Conservation (phyloP, 129 eudicot genomes). For the Tagetes patula region DNA sequence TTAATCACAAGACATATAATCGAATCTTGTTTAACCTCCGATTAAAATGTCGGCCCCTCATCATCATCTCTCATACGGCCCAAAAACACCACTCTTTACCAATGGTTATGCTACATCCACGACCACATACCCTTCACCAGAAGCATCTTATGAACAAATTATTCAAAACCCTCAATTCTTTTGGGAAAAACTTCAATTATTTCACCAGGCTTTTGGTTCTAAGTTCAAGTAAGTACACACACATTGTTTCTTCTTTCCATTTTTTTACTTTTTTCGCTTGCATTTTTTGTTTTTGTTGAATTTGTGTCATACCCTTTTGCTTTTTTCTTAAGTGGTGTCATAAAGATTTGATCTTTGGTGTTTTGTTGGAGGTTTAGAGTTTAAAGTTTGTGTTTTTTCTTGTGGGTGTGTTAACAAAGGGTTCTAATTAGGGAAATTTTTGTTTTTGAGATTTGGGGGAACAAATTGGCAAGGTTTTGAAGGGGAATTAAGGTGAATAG, state of each 20-base stretch:
- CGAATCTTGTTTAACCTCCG: constrained; percentile 44
- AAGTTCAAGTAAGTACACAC: constrained; percentile 51
- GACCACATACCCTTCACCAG: constrained; percentile 58
- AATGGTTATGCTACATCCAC: constrained; percentile 31
- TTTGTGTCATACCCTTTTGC: neutral
- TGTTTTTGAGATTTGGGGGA: neutral
- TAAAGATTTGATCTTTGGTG: constrained; percentile 7
- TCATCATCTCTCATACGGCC: constrained; percentile 44
- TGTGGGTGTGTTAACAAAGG: constrained; percentile 3
- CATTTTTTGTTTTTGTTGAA: constrained; percentile 6
- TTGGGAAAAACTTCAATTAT: constrained; percentile 62
- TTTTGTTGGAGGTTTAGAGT: constrained; percentile 11
- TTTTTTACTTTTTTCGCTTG: neutral
- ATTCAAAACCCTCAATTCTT: constrained; percentile 53
- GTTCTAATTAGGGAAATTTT: constrained; percentile 10
- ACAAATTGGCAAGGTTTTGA: constrained; percentile 15
- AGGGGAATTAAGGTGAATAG: constrained; percentile 23
- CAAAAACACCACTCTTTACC: constrained; percentile 37
- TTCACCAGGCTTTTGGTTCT: constrained; percentile 58
- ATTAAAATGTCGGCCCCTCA: constrained; percentile 50
- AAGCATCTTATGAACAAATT: constrained; percentile 61
- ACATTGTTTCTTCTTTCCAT: constrained; percentile 5
- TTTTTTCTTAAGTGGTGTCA: neutral
- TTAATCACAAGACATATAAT: constrained; percentile 23
- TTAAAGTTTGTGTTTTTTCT: neutral